These are phyloP conservation scores for Aechmea fasciata DNA, from an alignment of 176 grass and related monocot species.

Conservation along the genomic window DNA sequence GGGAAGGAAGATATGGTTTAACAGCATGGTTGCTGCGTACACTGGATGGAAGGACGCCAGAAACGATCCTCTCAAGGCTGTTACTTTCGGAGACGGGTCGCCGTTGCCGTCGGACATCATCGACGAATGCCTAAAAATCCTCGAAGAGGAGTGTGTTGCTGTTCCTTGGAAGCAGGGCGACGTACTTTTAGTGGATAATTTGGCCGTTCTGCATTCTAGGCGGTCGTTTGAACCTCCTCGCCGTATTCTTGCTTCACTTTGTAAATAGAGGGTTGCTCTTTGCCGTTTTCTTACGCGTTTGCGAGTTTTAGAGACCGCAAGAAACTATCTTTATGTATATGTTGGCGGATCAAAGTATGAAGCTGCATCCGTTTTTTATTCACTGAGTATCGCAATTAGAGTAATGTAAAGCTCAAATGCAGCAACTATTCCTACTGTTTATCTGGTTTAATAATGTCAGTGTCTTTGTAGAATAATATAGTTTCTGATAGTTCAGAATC, in stretches of 20 bases:
- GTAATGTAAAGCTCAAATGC: too few species aligned
- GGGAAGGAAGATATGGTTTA: constrained; percentile 82
- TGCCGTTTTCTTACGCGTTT: neutral
- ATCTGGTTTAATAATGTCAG: too few species aligned
- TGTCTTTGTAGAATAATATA: too few species aligned
- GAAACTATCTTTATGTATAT: too few species aligned
- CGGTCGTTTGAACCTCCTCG: constrained; percentile 66
- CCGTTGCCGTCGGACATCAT: constrained; percentile 51
- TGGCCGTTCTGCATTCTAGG: constrained; percentile 67
- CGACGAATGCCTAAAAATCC: constrained; percentile 48
- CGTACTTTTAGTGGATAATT: constrained; percentile 72
- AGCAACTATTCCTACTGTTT: too few species aligned
- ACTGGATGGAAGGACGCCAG: constrained; percentile 83
- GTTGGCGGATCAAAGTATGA: too few species aligned
- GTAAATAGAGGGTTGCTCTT: constrained; percentile 41
- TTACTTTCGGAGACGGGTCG: constrained; percentile 65
- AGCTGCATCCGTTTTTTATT: too few species aligned
- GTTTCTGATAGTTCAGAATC: too few species aligned
- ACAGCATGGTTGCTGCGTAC: constrained; percentile 94
- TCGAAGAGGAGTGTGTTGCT: constrained; percentile 60
- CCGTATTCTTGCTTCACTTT: constrained; percentile 79
- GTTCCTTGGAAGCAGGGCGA: constrained; percentile 75
- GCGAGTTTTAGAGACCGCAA: neutral
- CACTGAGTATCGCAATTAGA: too few species aligned
- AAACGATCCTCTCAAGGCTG: constrained; percentile 80